Conservation (phyloP, 148 eudicot genomes). For the Silene latifolia region DNA sequence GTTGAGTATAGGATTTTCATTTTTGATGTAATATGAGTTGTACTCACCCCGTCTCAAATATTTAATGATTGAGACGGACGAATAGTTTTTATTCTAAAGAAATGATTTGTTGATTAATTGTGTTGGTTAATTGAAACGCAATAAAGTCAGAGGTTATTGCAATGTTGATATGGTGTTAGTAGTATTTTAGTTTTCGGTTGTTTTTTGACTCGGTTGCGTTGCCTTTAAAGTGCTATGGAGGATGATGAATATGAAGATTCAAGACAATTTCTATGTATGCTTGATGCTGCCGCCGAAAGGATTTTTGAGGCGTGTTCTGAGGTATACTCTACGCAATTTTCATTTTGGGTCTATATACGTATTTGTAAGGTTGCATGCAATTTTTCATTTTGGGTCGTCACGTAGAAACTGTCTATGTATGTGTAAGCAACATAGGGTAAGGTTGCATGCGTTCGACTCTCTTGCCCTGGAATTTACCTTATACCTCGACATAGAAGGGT, state of each 20-base stretch:
- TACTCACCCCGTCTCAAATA: too few relatives aligned
- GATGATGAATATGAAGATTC: constrained; percentile 31
- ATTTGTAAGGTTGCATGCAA: too few relatives aligned
- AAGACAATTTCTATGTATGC: constrained; percentile 26
- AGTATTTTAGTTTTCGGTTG: background rate
- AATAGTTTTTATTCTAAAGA: too few relatives aligned
- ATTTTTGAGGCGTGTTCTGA: constrained; percentile 30
- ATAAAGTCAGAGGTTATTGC: too few relatives aligned
- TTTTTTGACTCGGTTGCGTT: too few relatives aligned
- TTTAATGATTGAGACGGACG: too few relatives aligned
- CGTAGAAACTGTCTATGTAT: background rate
- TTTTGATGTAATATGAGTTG: too few relatives aligned
- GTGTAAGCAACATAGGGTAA: too few relatives aligned
- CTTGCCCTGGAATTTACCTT: background rate
- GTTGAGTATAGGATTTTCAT: too few relatives aligned
- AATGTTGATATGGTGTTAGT: background rate
- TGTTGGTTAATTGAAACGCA: background rate
- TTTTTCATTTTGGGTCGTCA: too few relatives aligned
- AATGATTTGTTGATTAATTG: too few relatives aligned
- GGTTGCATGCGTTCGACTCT: background rate
- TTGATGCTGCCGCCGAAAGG: constrained; percentile 33
- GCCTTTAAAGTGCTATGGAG: constrained; percentile 13
- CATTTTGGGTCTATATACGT: background rate
- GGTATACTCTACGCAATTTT: constrained; percentile 14
- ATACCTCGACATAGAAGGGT: too few relatives aligned